Conservation (phyloP, 148 eudicot species). For the Amaranthus cruentus region DNA sequence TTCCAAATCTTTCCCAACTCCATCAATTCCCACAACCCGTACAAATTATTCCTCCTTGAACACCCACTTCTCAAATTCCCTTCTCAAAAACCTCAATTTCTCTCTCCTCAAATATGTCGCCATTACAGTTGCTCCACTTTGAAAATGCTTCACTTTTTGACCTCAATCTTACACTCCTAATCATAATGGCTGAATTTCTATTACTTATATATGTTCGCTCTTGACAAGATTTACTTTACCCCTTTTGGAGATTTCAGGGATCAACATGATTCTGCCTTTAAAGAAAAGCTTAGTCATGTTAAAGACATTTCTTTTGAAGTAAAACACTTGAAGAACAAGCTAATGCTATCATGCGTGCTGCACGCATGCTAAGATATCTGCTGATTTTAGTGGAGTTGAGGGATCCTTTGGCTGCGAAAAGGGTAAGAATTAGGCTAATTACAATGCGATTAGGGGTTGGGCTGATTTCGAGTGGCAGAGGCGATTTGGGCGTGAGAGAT, state of each 20-base stretch:
- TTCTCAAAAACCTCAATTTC: slow-evolving; percentile 22
- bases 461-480: no score
- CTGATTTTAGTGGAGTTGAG: slow-evolving; percentile 82
- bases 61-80: slow-evolving; percentile 24
- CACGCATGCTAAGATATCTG: slow-evolving; percentile 74
- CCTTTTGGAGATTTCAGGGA: slow-evolving; percentile 84
- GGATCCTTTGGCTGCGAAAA: background rate
- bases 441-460: no score
- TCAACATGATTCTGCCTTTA: slow-evolving; percentile 51
- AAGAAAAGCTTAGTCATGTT: slow-evolving; percentile 52
- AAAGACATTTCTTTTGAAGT: slow-evolving; percentile 75
- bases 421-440: no score
- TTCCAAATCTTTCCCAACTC: background rate
- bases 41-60: slow-evolving; percentile 17
- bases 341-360: slow-evolving; percentile 73
- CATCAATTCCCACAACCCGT: slow-evolving; percentile 19
- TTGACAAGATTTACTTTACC: slow-evolving; percentile 81
- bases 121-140: slow-evolving; percentile 31
- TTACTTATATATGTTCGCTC: slow-evolving; percentile 65
- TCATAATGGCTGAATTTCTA: slow-evolving; percentile 66
- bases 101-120: slow-evolving; percentile 28
- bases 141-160: slow-evolving; percentile 85
- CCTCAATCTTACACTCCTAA: slow-evolving; percentile 86
- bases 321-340: slow-evolving; percentile 89
- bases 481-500: no score